Percentiles rank a stretch among this genome's conserved stretches.
phyloP scores from a whole-genome alignment of 495 filamentous ascomycete genomes.

The Talaromyces thailandensis region DNA sequence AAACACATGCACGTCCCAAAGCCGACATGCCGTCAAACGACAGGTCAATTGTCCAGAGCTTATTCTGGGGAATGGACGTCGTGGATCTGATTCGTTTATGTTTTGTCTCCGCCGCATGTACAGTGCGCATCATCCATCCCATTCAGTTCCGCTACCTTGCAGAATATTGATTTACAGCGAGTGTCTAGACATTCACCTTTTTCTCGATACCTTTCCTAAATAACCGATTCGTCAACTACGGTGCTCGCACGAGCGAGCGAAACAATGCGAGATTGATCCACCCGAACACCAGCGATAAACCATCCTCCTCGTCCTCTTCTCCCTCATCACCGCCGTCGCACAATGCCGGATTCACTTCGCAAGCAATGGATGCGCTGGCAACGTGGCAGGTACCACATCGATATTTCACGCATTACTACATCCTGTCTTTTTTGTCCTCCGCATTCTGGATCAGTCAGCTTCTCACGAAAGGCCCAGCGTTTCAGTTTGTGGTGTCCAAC shows the following conservation, averaged over 20 bases:
- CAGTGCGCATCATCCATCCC: constrained; percentile 23
- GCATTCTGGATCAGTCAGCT: constrained; percentile 71
- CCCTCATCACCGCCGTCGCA: constrained; percentile 6
- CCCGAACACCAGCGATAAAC: background rate
- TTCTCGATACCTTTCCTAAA: constrained; percentile 41
- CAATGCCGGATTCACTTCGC: constrained; percentile 9
- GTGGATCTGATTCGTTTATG: constrained; percentile 31
- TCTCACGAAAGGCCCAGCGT: constrained; percentile 41
- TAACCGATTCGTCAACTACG: constrained; percentile 49
- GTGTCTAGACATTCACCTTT: constrained; percentile 42
- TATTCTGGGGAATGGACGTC: constrained; percentile 27
- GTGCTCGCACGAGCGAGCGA: constrained; percentile 38
- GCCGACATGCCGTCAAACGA: background rate
- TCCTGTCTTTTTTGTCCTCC: constrained; percentile 58
- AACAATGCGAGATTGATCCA: background rate
- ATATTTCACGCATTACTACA: constrained; percentile 86
- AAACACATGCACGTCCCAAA: background rate
- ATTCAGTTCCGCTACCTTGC: background rate
- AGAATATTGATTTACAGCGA: constrained; percentile 11
- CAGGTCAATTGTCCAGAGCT: background rate
- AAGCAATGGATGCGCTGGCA: constrained; percentile 43
- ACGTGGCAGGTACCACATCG: constrained; percentile 63
- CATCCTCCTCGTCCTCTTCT: background rate
- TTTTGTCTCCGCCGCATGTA: constrained; percentile 38
- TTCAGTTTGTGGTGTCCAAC: constrained; percentile 27